These are phyloP conservation scores for Magnaporthiopsis rhizophila DNA, from an alignment of 2,329 filamentous ascomycete species.

Conservation along the genomic window DNA sequence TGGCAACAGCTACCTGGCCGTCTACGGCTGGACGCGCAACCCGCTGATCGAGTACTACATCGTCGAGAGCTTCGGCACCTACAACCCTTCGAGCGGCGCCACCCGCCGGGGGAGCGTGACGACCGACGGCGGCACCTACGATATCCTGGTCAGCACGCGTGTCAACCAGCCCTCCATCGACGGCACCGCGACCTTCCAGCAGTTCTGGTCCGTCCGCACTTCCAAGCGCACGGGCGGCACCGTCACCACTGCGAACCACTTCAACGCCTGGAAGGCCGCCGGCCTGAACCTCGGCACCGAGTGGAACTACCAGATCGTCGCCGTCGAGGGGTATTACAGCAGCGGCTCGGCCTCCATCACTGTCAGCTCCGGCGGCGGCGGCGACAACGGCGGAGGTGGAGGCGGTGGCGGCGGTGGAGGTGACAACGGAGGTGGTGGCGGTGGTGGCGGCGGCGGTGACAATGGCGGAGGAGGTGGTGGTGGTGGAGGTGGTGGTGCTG, in stretches of 20 bases:
- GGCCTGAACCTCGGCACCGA: slow-evolving; percentile 39
- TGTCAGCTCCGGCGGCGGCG: slow-evolving; percentile 12
- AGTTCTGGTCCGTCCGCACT: slow-evolving; percentile 41
- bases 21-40: slow-evolving; percentile 30
- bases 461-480: too few species aligned
- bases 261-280: slow-evolving; percentile 39
- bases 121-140: slow-evolving; percentile 26
- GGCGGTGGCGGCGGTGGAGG: too few species aligned
- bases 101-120: slow-evolving; percentile 22
- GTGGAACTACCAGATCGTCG: slow-evolving; percentile 41
- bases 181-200: slow-evolving; percentile 39
- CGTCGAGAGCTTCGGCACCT: slow-evolving; percentile 24
- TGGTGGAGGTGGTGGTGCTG: too few species aligned
- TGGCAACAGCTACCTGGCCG: slow-evolving; percentile 32
- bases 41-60: slow-evolving; percentile 32
- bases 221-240: slow-evolving; percentile 38
- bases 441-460: too few species aligned
- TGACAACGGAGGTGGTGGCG: too few species aligned
- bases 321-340: slow-evolving; percentile 44
- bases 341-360: slow-evolving; percentile 35
- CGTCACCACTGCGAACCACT: slow-evolving; percentile 41
- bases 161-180: slow-evolving; percentile 36
- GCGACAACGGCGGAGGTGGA: too few species aligned
- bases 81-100: slow-evolving; percentile 21
- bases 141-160: slow-evolving; percentile 26